phyloP scores from a whole-genome alignment of 164 flowering plant genomes.

The Piper longum region DNA sequence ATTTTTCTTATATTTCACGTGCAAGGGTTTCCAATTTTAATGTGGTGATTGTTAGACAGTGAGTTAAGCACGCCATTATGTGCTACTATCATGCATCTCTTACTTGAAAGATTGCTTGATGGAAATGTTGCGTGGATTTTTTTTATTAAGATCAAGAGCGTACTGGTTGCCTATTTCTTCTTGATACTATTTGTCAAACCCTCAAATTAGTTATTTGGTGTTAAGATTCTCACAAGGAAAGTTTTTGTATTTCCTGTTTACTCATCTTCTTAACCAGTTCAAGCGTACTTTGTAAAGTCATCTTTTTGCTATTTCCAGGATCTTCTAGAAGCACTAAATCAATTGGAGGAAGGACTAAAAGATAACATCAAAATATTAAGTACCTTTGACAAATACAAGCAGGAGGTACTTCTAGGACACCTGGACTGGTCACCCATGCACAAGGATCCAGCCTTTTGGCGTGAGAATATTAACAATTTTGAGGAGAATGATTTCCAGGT shows the following conservation, averaged over 20 bases:
- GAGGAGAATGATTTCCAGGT: conserved; percentile 98
- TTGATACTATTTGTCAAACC: not conserved
- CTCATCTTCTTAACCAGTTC: too few relatives aligned
- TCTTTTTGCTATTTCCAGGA: conserved; percentile 29
- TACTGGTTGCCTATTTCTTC: not conserved
- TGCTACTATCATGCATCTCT: not conserved
- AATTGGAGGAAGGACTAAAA: conserved; percentile 77
- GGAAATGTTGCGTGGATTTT: not conserved
- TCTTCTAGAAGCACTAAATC: conserved; percentile 73
- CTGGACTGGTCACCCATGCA: conserved; percentile 98
- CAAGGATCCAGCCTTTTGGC: conserved; percentile 87
- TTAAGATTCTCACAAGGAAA: too few relatives aligned
- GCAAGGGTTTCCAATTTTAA: too few relatives aligned
- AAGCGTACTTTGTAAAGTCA: not conserved
- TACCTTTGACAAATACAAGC: conserved; percentile 91
- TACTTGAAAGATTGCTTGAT: not conserved
- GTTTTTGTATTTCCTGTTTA: too few relatives aligned
- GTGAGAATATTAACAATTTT: conserved; percentile 69
- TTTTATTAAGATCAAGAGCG: too few relatives aligned
- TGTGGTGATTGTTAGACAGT: not conserved
- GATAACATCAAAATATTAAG: conserved; percentile 73
- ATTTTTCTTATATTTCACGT: too few relatives aligned
- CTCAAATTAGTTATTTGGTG: too few relatives aligned
- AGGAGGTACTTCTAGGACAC: conserved; percentile 92
- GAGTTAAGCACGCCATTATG: not conserved